phyloP scores from a whole-genome alignment of 73 alveolate genomes.

The Paramecium octaurelia region DNA sequence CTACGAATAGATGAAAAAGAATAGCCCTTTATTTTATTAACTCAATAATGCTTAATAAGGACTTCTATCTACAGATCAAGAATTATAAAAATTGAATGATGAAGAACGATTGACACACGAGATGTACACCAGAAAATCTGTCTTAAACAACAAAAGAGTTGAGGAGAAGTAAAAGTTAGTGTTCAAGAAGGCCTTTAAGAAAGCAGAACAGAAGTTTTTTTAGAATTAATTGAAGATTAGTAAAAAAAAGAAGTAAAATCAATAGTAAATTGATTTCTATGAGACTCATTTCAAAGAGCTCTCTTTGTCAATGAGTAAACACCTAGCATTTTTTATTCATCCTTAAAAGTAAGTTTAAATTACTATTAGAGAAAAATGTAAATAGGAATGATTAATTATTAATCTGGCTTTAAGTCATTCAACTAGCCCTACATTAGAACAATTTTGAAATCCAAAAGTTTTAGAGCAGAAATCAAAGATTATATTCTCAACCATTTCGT shows the following conservation, averaged over 20 bases:
- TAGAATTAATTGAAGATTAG: not conserved
- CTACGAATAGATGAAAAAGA: not conserved
- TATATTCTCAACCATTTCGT: not conserved
- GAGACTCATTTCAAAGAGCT: not conserved
- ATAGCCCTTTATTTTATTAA: not conserved
- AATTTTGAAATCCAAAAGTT: not conserved
- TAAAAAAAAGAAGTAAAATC: not conserved
- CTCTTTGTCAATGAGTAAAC: not conserved
- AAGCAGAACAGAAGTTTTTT: not conserved
- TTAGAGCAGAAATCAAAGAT: not conserved
- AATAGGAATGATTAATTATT: not conserved
- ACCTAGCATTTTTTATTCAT: not conserved
- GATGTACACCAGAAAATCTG: not conserved
- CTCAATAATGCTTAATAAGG: not conserved
- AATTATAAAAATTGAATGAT: not conserved
- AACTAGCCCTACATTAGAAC: not conserved
- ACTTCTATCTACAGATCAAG: not conserved
- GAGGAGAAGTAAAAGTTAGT: constrained; percentile 12
- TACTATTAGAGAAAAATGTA: not conserved
- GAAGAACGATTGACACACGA: not conserved
- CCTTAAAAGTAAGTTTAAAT: not conserved
- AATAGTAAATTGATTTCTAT: not conserved
- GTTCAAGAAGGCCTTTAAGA: not conserved
- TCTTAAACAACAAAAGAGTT: not conserved
- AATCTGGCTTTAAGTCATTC: not conserved